Percentiles rank a stretch among this genome's conserved stretches.
Conservation (phyloP, 2,329 filamentous ascomycete genomes). For the Aspergillus niger region DNA sequence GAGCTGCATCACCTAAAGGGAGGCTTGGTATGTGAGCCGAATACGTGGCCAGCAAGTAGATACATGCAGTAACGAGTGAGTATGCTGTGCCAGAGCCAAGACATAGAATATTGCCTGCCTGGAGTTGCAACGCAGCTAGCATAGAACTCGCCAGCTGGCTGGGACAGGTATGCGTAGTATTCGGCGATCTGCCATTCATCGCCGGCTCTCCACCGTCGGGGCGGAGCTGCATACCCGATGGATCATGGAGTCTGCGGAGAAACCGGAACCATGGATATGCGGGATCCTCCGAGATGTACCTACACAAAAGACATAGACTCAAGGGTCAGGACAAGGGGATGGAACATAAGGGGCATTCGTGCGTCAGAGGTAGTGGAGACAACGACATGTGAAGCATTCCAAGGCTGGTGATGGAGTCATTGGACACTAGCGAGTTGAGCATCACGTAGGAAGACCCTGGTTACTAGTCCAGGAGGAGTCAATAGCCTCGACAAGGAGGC, state of each 20-base stretch:
- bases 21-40: background rate
- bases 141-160: background rate
- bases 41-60: background rate
- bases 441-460: background rate
- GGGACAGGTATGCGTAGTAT: background rate
- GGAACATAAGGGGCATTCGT: background rate
- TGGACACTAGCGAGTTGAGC: background rate
- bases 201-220: background rate
- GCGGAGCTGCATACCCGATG: background rate
- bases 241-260: background rate
- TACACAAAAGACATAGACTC: background rate
- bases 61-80: background rate
- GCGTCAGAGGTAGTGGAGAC: background rate
- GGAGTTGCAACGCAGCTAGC: background rate
- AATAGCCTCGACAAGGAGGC: background rate
- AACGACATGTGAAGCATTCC: background rate
- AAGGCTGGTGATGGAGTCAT: background rate
- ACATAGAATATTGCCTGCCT: conserved; percentile 9
- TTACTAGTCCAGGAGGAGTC: background rate
- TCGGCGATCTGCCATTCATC: background rate
- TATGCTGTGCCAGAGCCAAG: background rate
- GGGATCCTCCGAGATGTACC: background rate
- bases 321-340: background rate
- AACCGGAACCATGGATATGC: background rate
- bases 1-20: background rate